Evolutionary conservation across 331 rosid species (phyloP), one percentile per base, ranked within the genome.

Genomic region (Malus hybrid): DNA sequence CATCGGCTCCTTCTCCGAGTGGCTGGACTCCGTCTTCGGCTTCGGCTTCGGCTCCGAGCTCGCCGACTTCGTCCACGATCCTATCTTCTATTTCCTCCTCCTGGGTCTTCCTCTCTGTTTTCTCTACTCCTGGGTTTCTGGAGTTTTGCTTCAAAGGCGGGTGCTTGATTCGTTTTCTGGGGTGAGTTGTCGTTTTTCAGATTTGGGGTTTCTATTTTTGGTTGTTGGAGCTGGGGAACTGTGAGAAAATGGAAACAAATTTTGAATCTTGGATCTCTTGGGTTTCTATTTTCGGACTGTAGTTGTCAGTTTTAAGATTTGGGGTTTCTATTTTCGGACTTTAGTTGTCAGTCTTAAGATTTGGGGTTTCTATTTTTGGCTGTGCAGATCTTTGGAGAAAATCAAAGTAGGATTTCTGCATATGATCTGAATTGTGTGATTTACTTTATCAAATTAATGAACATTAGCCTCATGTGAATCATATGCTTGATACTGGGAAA

Each of bases 1-100:
- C 76, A 84, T 93, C 78, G 97, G 98, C 73, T 91, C 97, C 79
- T 93, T 93, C 90, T 74, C 89, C 7, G 89, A 91, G 9, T 91
- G 97, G 98, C 90, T 93, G 6, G 82, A 77, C 42, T 85, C 96
- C 28, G 28, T 73, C 70, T 1, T 84, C 15, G 89, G 83, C 20
- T 13, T 79, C 34, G 76, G 75, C 57, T 36, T 84, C 3, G 93
- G 84, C 44, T 88, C 91, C 65, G 55, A 74, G 5, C 68, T 88
- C 2, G 84, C 94, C 6, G 83, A 81, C 68, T 78, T 81, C 67
- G 78, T 93, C 73, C 98, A 93, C 80, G 84, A 93, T 27, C 98
- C 97, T 3, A 65, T 93, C 2, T 83, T 65, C 64, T 88, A 91
- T 66, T 65, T 89, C 56, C 80, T 93, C 34, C 55, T 91, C 57